These are phyloP conservation scores for Eucalyptus camaldulensis DNA, from an alignment of 345 rosid species.

Conservation along the genomic window DNA sequence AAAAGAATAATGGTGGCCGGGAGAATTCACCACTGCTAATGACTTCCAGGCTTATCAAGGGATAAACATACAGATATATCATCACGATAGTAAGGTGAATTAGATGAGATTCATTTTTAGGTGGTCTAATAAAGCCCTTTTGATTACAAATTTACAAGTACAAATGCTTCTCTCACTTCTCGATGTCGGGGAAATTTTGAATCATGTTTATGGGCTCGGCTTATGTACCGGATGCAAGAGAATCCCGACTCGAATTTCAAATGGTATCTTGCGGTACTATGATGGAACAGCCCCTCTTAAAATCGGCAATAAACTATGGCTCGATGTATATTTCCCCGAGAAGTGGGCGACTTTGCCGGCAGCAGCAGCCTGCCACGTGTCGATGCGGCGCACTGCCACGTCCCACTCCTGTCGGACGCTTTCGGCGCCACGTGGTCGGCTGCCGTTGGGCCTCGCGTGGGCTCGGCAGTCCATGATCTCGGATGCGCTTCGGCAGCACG, in stretches of 20 bases:
- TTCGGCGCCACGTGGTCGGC: background rate
- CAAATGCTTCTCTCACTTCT: background rate
- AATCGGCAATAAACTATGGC: background rate
- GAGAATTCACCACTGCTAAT: background rate
- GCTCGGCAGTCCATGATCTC: background rate
- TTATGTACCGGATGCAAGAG: background rate
- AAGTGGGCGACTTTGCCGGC: background rate
- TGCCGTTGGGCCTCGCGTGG: background rate
- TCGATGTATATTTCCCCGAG: background rate
- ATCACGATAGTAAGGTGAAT: rapidly evolving
- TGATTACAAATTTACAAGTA: rapidly evolving
- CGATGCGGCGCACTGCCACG: background rate
- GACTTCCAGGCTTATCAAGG: rapidly evolving
- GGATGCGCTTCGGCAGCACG: background rate
- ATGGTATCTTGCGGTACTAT: background rate
- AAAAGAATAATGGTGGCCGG: background rate
- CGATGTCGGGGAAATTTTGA: too few relatives aligned
- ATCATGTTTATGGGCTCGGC: background rate
- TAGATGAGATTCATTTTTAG: too few relatives aligned
- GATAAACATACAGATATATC: too few relatives aligned
- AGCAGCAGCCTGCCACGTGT: background rate
- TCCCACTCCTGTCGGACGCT: background rate
- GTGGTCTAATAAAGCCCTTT: rapidly evolving
- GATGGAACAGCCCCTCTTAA: background rate
- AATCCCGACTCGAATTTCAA: background rate